These are phyloP conservation scores for Parastagonospora avenae DNA, from an alignment of 2,329 filamentous ascomycete species.

Conservation along the genomic window DNA sequence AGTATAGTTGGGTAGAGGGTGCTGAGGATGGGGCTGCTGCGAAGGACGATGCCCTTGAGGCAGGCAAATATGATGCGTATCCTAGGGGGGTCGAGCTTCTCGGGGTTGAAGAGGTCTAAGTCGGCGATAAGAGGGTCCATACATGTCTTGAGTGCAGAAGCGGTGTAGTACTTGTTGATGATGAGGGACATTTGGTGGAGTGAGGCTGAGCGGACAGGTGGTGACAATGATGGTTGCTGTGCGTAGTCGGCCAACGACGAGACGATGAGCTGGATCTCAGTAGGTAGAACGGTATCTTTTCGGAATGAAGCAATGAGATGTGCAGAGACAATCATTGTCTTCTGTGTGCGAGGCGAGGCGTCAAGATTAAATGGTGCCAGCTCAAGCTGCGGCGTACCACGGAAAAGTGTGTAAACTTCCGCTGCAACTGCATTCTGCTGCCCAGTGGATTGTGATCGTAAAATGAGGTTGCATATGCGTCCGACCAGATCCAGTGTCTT, in stretches of 20 bases:
- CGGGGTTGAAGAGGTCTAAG: conserved; percentile 38
- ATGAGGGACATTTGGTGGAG: conserved; percentile 53
- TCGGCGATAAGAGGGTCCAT: conserved; percentile 47
- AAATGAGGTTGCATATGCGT: conserved; percentile 63
- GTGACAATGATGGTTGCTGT: conserved; percentile 33
- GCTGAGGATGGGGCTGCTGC: conserved; percentile 55
- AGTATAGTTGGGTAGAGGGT: conserved; percentile 54
- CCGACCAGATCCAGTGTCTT: conserved; percentile 64
- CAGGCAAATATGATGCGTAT: conserved; percentile 65
- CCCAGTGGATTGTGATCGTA: conserved; percentile 57
- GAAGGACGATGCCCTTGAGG: conserved; percentile 64
- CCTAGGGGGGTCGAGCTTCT: conserved; percentile 44
- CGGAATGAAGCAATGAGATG: conserved; percentile 60
- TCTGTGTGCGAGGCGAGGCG: conserved; percentile 43
- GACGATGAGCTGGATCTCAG: conserved; percentile 38
- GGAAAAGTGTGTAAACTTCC: conserved; percentile 62
- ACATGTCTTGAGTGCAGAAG: conserved; percentile 46
- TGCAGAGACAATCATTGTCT: conserved; percentile 61
- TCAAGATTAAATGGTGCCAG: conserved; percentile 40
- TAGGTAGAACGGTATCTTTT: conserved; percentile 41
- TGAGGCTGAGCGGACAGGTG: conserved; percentile 37
- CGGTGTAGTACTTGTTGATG: conserved; percentile 55
- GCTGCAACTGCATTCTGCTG: conserved; percentile 58
- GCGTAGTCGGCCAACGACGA: conserved; percentile 47
- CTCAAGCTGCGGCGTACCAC: conserved; percentile 32